Evolutionary conservation across 179 eudicot species (phyloP).

Genomic region (Amaranthus tricolor): DNA sequence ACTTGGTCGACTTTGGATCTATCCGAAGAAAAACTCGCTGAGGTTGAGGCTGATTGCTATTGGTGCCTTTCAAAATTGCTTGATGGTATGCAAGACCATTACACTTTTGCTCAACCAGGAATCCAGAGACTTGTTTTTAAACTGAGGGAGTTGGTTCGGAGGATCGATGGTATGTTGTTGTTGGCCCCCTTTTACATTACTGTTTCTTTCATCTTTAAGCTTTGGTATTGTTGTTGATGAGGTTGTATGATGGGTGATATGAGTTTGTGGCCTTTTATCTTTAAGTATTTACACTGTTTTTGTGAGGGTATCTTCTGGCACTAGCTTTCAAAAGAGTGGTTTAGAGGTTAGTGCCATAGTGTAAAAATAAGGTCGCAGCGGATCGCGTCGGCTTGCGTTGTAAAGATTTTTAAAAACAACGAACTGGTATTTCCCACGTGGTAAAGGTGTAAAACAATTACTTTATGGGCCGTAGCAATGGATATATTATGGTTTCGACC

Average conservation of each 20-base stretch:
- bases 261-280: background rate
- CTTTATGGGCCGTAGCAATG: too few relatives aligned
- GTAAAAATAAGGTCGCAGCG: too few relatives aligned
- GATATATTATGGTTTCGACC: too few relatives aligned
- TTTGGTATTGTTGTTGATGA: too few relatives aligned
- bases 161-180: slow-evolving; percentile 73
- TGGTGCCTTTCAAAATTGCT: slow-evolving; percentile 94
- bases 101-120: slow-evolving; percentile 99
- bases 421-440: too few relatives aligned
- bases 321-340: background rate
- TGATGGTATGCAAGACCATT: slow-evolving; percentile 98
- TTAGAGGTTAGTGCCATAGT: too few relatives aligned
- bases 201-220: background rate
- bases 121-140: slow-evolving; percentile 95
- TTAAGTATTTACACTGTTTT: background rate
- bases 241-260: too few relatives aligned
- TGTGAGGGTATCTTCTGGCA: background rate
- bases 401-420: too few relatives aligned
- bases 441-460: too few relatives aligned
- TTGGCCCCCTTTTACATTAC: background rate
- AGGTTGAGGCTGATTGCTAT: slow-evolving; percentile 91
- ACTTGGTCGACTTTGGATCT: slow-evolving; percentile 66
- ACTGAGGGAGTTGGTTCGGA: slow-evolving; percentile 84
- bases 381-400: too few relatives aligned
- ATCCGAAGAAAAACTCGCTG: slow-evolving; percentile 54